Base-by-base conservation (phyloP, 2,329 filamentous ascomycete genomes). In the Ascochyta lentis region DNA sequence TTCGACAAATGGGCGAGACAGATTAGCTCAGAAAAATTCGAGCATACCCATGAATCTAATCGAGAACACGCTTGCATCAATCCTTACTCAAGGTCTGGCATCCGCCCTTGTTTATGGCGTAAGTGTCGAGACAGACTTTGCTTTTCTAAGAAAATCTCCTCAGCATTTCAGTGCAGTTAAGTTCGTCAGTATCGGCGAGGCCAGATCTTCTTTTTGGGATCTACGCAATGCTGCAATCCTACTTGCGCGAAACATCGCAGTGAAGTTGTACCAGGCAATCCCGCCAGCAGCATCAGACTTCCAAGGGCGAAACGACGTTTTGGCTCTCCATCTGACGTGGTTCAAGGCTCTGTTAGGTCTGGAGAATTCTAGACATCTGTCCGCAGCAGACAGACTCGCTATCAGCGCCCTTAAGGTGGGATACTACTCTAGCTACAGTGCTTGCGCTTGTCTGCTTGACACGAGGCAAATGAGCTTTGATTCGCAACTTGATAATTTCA, bases 371-470 rank as follows among this genome's bases (percentile, higher is more conserved):
- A 23, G 33, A 40, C n/a, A 22, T 22, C 27, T 59, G 2, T 58
- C 60, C 0, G 27, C 16, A 15, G 50, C 52, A 41, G 54, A 63
- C 6, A 44, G 3, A 2, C 27, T 59, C 5, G 41, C 48, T n/a
- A 44, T 60, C 19, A 64, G 60, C 41, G 47, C 55, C 6, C 56
- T 66, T 9, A 65, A 61, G 35, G 33, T 62, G 5, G 59, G 39
- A 22, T 60, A 64, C 33, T 59, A 60, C 19, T 40, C 48, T 2
- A 58, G 51, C 22, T 61, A 44, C 34, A 53, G 57, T 16, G 42
- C 53, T 13, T 46, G 53, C 27, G 33, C 51, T 24, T 56, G 55
- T 41, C 49, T 54, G 6, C 42, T 49, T 13, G 58, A 64, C n/a
- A 39, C 45, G 4, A 40, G 37, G 5, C 56, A 59, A 31, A 44